Base-by-base conservation (phyloP, 106 monocot species). In the Platanthera guangdongensis region DNA sequence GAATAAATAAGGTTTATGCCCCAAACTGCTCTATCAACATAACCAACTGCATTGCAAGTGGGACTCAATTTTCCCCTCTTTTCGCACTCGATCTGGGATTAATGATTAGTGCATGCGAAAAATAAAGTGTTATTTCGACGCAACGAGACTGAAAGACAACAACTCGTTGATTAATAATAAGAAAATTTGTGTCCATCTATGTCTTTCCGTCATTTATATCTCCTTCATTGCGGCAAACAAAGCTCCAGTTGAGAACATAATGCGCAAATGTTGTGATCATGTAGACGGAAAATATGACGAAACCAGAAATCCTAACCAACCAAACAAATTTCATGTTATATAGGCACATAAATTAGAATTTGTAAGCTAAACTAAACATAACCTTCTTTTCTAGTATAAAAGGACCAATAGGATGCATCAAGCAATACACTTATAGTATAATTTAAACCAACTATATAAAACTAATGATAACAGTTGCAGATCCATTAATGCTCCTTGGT, bases 201-300 rank as follows among this genome's bases (percentile, higher is more conserved):
- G 55, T 73, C 76, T 85, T 88, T 54, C 85, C 85, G 53, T 83
- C 81, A 48, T 88, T 80, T 8, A 67, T 59, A 80, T 82, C 80
- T 1, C 86, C 83, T 8, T 52, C 50, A 8, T 50, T 76, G 8
- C 74, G 83, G 71, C 74, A 83, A 28, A 79, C 73, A 79, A 72
- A 87, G 72, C 79, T 81, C 87, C 87, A 87, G 55, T 87, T 81
- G 4, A 84, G 87, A 68, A 87, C 84, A 79, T 81, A 79, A 3
- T 84, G 76, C 4, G 73, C 15, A 50, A 78, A 87, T 49, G 78
- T 84, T 6, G 83, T 87, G 65, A 78, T 10, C 78, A 87, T 87
- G 78, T 87, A 87, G 64, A 84, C 74, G 16, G 72, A 1, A 51
- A 87, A 84, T 15, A 81, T 73, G 47, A 81, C 47, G 51, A 78